Evolutionary conservation across 495 filamentous ascomycete species (phyloP).

Genomic region (Penicillium canariense): DNA sequence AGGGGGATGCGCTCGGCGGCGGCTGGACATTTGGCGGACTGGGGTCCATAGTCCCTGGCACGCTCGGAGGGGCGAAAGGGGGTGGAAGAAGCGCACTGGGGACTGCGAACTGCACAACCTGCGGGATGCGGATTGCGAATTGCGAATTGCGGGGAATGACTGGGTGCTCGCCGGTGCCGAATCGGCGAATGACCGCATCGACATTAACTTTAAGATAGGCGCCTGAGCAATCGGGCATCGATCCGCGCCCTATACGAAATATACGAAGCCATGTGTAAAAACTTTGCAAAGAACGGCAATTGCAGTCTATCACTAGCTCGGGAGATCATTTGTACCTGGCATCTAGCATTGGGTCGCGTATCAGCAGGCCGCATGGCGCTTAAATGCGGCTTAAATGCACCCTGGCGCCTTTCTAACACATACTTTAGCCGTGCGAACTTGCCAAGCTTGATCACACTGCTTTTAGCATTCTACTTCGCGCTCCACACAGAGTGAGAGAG

Average conservation of each 20-base stretch:
- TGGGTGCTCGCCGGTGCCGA: not conserved
- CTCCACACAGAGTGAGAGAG: not conserved
- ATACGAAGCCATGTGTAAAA: too few relatives aligned
- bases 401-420: not conserved
- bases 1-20: constrained; percentile 3
- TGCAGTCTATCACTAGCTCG: too few relatives aligned
- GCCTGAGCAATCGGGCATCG: constrained; percentile 6
- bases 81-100: not conserved
- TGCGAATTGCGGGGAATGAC: constrained; percentile 18
- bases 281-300: too few relatives aligned
- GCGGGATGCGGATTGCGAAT: constrained; percentile 4
- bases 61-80: not conserved
- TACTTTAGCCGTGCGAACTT: not conserved
- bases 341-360: too few relatives aligned
- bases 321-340: too few relatives aligned
- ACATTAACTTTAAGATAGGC: not conserved
- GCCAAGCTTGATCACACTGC: too few relatives aligned
- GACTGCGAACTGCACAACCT: not conserved
- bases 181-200: constrained; percentile 11
- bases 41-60: constrained; percentile 15
- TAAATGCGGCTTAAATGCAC: too few relatives aligned
- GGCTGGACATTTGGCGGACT: constrained; percentile 7
- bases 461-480: not conserved
- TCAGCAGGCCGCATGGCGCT: too few relatives aligned
- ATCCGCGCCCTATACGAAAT: not conserved